A percentile compares a stretch with the other conserved stretches of the same genome.
These are phyloP conservation scores for Rhodotorula graminis DNA, from an alignment of 768 basidiomycete species.

Conservation along the genomic window DNA sequence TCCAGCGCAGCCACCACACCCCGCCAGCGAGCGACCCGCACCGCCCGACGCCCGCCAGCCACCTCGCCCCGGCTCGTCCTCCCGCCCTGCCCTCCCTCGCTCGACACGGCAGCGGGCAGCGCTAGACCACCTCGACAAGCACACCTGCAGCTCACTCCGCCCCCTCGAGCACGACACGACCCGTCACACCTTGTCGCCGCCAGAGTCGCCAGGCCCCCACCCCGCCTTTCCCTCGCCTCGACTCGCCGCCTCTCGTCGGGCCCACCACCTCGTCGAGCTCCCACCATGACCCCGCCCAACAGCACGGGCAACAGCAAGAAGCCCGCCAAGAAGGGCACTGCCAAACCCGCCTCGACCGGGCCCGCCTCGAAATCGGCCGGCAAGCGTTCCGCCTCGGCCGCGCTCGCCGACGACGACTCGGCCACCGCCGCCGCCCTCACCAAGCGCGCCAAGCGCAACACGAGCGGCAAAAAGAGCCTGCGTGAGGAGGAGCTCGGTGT, in stretches of 20 bases:
- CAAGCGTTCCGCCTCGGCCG: slow-evolving; percentile 3
- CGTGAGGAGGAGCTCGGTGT: slow-evolving; percentile 33
- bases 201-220: neutral
- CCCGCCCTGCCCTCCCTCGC: too few species aligned
- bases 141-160: too few species aligned
- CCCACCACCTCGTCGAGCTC: too few species aligned
- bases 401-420: neutral
- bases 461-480: slow-evolving; percentile 19
- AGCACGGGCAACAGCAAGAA: neutral
- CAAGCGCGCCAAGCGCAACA: slow-evolving; percentile 19
- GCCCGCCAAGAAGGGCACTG: neutral
- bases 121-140: too few species aligned
- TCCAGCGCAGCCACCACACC: too few species aligned
- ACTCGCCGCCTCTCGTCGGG: too few species aligned
- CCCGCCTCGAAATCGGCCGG: neutral
- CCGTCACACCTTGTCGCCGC: neutral
- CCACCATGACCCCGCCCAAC: neutral
- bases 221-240: neutral
- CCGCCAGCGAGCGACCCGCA: too few species aligned
- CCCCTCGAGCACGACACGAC: neutral
- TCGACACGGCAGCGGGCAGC: too few species aligned
- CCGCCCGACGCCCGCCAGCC: too few species aligned
- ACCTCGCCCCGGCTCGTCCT: too few species aligned
- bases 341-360: neutral
- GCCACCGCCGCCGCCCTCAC: neutral